A percentile compares a stretch with the other conserved stretches of the same genome.
phyloP scores from a whole-genome alignment of 805 yeast species.

The Starmerella potacharoeniae region DNA sequence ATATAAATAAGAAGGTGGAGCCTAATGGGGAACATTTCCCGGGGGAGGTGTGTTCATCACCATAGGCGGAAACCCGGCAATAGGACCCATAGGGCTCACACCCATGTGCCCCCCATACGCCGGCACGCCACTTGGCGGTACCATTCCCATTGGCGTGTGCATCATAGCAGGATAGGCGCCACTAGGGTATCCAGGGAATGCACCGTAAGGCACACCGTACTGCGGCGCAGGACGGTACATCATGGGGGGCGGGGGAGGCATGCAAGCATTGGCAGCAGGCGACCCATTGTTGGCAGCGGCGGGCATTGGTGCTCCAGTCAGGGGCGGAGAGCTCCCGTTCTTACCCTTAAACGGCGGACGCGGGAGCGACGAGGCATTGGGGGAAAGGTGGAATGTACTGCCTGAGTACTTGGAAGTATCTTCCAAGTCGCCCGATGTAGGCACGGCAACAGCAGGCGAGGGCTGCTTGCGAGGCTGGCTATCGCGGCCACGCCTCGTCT shows the following conservation, averaged over 20 bases:
- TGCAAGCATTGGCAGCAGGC: background rate
- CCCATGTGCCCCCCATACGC: background rate
- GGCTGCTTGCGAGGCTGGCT: background rate
- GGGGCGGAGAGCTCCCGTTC: conserved; percentile 3
- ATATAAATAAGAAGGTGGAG: background rate
- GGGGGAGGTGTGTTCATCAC: conserved; percentile 3
- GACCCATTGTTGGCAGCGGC: background rate
- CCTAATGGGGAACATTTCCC: background rate
- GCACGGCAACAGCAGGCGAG: background rate
- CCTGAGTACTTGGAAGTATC: conserved; percentile 17
- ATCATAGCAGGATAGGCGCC: conserved; percentile 1
- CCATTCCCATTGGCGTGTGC: conserved; percentile 1
- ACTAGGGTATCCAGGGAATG: conserved; percentile 1
- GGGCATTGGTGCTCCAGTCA: background rate
- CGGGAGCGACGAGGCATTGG: conserved; percentile 23
- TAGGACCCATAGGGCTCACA: background rate
- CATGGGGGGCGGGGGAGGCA: background rate
- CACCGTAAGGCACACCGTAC: background rate
- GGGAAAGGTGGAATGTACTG: conserved; percentile 23
- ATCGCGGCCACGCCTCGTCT: background rate
- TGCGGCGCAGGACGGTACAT: conserved; percentile 2
- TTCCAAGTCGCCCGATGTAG: background rate
- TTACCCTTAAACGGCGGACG: conserved; percentile 24
- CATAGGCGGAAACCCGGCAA: background rate
- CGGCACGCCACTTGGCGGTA: background rate